Evolutionary conservation across 257 asterid genomes (phyloP).

Genomic region (Voacanga thouarsii): DNA sequence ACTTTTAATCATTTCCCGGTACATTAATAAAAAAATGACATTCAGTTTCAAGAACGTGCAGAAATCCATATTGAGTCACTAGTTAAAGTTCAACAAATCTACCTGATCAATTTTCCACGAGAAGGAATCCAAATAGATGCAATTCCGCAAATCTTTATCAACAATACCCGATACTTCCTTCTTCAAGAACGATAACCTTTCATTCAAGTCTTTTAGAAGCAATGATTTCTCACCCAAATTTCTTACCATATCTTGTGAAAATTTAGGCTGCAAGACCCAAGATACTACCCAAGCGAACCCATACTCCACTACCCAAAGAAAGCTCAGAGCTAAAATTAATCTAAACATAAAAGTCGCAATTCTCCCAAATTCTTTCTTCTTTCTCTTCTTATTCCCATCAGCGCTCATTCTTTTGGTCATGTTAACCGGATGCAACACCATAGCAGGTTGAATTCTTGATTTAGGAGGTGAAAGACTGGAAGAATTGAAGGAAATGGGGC

Average conservation of each 20-base stretch:
- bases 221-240: conserved; percentile 44
- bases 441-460: conserved; percentile 16
- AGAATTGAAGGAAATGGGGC: conserved; percentile 47
- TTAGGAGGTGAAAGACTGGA: conserved; percentile 43
- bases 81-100: neutral
- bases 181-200: conserved; percentile 49
- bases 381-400: conserved; percentile 32
- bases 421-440: conserved; percentile 30
- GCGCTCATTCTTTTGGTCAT: conserved; percentile 26
- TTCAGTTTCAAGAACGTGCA: neutral
- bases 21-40: neutral
- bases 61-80: too few species aligned
- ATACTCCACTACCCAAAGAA: conserved; percentile 41
- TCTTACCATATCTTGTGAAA: conserved; percentile 43
- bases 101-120: conserved; percentile 70
- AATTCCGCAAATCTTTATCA: conserved; percentile 33
- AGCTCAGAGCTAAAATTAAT: conserved; percentile 35
- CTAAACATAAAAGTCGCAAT: conserved; percentile 30
- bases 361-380: conserved; percentile 29
- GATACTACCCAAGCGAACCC: conserved; percentile 48
- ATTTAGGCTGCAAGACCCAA: conserved; percentile 32
- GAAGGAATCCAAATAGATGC: conserved; percentile 44
- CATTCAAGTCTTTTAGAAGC: conserved; percentile 38
- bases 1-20: neutral
- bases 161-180: conserved; percentile 35